Conservation (phyloP, 1,284 basidiomycete genomes). For the Anthracocystis setariae region DNA sequence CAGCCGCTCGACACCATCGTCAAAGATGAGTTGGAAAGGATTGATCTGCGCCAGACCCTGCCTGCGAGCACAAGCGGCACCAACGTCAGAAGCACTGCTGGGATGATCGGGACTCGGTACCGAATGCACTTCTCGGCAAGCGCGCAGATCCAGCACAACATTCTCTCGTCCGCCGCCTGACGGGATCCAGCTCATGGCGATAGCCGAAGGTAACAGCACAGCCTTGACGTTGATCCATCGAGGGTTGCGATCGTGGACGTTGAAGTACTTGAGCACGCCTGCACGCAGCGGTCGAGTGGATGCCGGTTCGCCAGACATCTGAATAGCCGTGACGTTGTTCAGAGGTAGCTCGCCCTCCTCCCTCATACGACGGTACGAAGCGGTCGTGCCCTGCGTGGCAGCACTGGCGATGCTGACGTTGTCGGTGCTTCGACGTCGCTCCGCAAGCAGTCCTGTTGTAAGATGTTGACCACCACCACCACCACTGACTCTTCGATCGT, state of each 20-base stretch:
- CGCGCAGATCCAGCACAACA: conserved; percentile 53
- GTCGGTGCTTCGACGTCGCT: conserved; percentile 36
- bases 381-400: conserved; percentile 46
- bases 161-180: conserved; percentile 56
- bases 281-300: conserved; percentile 42
- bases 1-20: conserved; percentile 61
- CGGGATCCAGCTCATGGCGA: conserved; percentile 64
- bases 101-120: conserved; percentile 58
- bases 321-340: conserved; percentile 34
- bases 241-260: conserved; percentile 51
- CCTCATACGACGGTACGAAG: conserved; percentile 43
- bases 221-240: conserved; percentile 58
- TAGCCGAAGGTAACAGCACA: conserved; percentile 48
- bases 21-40: conserved; percentile 63
- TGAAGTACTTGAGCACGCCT: conserved; percentile 57
- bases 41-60: conserved; percentile 49
- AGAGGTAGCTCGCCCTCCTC: conserved; percentile 47
- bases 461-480: conserved; percentile 7
- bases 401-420: conserved; percentile 36
- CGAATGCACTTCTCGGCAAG: conserved; percentile 60
- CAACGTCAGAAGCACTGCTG: conserved; percentile 44
- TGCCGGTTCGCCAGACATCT: conserved; percentile 32
- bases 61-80: conserved; percentile 41
- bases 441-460: conserved; percentile 17
- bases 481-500: conserved; percentile 1